Base-by-base conservation (phyloP, 176 grass and related monocot species). In the Phragmites australis region DNA sequence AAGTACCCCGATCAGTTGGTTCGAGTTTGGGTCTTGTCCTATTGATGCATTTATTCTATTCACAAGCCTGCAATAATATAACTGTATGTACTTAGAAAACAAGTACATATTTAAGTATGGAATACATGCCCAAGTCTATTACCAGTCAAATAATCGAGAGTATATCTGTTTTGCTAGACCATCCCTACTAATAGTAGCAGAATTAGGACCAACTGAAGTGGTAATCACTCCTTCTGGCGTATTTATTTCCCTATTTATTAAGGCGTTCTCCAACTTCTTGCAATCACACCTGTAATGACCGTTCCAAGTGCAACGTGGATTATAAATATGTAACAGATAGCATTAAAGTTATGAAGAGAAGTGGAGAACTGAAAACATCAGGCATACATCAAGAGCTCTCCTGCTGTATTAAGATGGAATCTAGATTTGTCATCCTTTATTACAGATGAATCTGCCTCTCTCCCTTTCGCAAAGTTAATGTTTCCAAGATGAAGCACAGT, bases 401-500 rank as follows among this genome's bases (percentile, higher is more conserved):
- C 90, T 63, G 90, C 92, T 19, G 82, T 91, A 72, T 84, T 93
- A 58, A 98, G 96, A 88, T 98, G 92, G 41, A 92, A 89, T 84
- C 88, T 93, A 80, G 96, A 87, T 86, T 94, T 93, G n/a, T 91
- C 92, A 84, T 98, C 96, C 80, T 91, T 95, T 83, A 98, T 46
- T 81, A 90, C 53, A 65, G 96, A 98, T 75, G 96, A 98, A 93
- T 98, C 96, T 73, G 80, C 84, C 56, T 98, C 90, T 69, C 69
- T 87, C 54, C 96, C 96, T 82, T 95, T 98, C 6, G 75, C 84
- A 89, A 98, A 98, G 57, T 69, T 89, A 76, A 98, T 92, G 81
- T 98, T 98, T 73, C 96, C 96, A 63, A 98, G 88, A 95, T 98
- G 96, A 81, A 98, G 96, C 89, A 98, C 90, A 84, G 88, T 77